Percentiles rank a stretch among this genome's conserved stretches.
Conservation (phyloP, 345 rosid genomes). For the Ailanthus altissimus region DNA sequence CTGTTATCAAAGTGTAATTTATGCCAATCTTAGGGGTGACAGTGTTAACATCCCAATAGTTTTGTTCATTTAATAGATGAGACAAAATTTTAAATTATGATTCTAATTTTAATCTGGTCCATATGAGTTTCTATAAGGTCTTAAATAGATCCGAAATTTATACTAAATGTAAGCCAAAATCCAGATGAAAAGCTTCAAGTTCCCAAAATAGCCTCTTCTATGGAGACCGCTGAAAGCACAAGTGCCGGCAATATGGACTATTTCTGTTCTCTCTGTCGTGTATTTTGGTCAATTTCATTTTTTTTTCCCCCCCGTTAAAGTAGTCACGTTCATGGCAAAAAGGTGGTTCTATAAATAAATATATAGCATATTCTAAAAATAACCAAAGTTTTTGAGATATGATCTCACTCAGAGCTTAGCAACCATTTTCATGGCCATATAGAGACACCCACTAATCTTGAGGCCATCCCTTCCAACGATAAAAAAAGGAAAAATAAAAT, state of each 20-base stretch:
- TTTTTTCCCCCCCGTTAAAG: constrained; percentile 50
- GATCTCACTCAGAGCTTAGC: not conserved
- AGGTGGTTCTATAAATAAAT: constrained; percentile 10
- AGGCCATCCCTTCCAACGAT: constrained; percentile 26
- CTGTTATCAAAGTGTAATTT: no score
- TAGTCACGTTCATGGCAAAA: constrained; percentile 32
- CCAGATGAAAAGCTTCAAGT: not conserved
- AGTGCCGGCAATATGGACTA: constrained; percentile 36
- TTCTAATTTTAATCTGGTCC: not conserved
- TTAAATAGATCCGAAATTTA: not conserved
- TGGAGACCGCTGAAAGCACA: not conserved
- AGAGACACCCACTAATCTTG: not conserved
- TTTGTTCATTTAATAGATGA: not conserved
- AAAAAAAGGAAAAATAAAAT: constrained; percentile 8
- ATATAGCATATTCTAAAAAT: constrained; percentile 24
- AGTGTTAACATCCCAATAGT: no score
- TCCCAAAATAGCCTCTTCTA: constrained; percentile 16
- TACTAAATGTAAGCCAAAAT: not conserved
- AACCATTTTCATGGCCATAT: constrained; percentile 33
- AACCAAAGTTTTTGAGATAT: constrained; percentile 11
- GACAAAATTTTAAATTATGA: no score
- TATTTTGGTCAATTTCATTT: constrained; percentile 33
- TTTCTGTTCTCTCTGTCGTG: not conserved
- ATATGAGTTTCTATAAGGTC: not conserved
- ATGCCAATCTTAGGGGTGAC: no score